phyloP scores from a whole-genome alignment of 225 moss, liverwort and hornwort species.

The Lunularia cruciata region DNA sequence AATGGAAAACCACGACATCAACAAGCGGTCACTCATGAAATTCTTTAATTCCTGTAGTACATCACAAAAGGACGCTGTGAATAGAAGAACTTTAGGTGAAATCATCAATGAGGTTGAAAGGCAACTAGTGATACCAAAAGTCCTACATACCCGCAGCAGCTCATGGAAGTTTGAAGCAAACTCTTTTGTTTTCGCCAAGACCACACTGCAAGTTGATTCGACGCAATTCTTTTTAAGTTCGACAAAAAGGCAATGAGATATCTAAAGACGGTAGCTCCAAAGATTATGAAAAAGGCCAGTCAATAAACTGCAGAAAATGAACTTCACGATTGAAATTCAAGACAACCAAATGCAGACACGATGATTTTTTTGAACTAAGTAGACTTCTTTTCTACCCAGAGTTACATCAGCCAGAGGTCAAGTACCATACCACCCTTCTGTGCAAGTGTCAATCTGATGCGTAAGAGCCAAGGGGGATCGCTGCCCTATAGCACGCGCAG shows the following conservation, averaged over 20 bases:
- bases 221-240: too few species aligned
- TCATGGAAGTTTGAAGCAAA: conserved; percentile 91
- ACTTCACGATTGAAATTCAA: too few species aligned
- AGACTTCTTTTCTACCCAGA: too few species aligned
- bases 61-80: background rate
- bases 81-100: background rate
- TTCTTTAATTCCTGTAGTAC: too few species aligned
- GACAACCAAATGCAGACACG: too few species aligned
- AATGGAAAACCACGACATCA: background rate
- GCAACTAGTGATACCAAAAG: background rate
- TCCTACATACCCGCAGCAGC: conserved; percentile 76
- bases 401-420: conserved; percentile 4
- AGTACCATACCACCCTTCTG: conserved; percentile 82
- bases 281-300: too few species aligned
- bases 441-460: conserved; percentile 97
- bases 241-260: too few species aligned
- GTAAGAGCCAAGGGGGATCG: conserved; percentile 71
- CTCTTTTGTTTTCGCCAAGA: conserved; percentile 75
- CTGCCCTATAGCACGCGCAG: conserved; percentile 70
- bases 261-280: too few species aligned
- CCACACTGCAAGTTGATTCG: conserved; percentile 76
- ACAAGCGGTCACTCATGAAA: background rate
- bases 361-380: too few species aligned
- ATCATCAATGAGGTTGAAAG: background rate
- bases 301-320: too few species aligned